Base-by-base conservation (phyloP, 768 basidiomycete genomes). In the Phlegmacium glaucopus region DNA sequence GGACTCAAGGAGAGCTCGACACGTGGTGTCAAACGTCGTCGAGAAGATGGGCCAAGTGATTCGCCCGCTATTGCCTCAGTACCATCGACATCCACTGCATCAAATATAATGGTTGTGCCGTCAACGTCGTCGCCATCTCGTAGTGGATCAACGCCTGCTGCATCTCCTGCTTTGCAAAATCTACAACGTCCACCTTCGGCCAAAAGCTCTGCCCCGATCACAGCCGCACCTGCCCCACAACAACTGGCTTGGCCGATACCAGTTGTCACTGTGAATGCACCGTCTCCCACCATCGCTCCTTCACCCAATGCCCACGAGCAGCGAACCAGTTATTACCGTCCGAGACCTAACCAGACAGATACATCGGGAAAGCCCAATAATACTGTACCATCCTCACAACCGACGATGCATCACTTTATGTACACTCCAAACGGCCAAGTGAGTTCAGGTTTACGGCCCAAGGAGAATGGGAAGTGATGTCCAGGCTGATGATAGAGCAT, bases 1-100 rank as follows among this genome's bases (percentile, higher is more conserved):
- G 85, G 86, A 9, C 70, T 92, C 40, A 90, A 90, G 63, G 85
- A 86, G 55, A 87, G 84, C 52, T 80, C 86, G 5, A 66, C 70
- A 15, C 62, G 84, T 36, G 82, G 77, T 6, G 70, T 72, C 26
- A 87, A 87, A 57, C 77, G 86, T 37, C 74, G 61, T 32, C 54
- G 68, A 47, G 62, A 67, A 45, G 58, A 63, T 13, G 67, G 70
- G 18, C 60, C 53, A n/a, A 43, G 53, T 8, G 59, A 61, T 39
- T 49, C 54, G 7, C 44, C 68, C 52, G 59, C 63, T 27, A 59
- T 62, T 47, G 32, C 59, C 13, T 66, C 37, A 41, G 63, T 52
- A 52, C 61, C 65, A 7, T 58, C 66, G 38, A 61, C 65, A 42
- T 63, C 68, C 17, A 56, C 53, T 8, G 44, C 56, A n/a, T 48